phyloP scores from a whole-genome alignment of 2,329 filamentous ascomycete species.

The Fusarium sambucinum region DNA sequence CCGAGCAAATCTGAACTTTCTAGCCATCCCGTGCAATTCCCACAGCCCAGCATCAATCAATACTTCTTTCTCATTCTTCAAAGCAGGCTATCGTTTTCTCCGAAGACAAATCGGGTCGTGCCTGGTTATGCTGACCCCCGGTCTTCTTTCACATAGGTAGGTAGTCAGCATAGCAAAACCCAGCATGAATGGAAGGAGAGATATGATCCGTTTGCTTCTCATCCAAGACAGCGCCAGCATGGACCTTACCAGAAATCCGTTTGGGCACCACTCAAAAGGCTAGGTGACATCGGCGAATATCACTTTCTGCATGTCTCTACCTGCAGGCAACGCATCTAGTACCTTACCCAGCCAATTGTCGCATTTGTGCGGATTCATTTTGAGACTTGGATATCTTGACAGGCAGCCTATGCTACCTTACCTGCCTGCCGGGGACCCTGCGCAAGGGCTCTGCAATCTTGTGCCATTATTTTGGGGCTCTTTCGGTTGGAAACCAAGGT shows the following conservation, averaged over 20 bases:
- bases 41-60: slow-evolving; percentile 4
- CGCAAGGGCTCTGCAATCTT: slow-evolving; percentile 11
- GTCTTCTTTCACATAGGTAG: background rate
- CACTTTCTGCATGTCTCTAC: slow-evolving; percentile 25
- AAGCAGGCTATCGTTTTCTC: background rate
- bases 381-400: slow-evolving; percentile 9
- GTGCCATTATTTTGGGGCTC: slow-evolving; percentile 5
- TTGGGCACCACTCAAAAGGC: background rate
- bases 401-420: slow-evolving; percentile 11
- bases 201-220: background rate
- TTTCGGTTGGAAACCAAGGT: background rate
- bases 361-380: slow-evolving; percentile 1
- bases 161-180: background rate
- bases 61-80: background rate
- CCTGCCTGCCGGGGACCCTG: slow-evolving; percentile 15
- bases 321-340: slow-evolving; percentile 3
- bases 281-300: slow-evolving; percentile 13
- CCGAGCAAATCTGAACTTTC: slow-evolving; percentile 36
- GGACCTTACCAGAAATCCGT: slow-evolving; percentile 22
- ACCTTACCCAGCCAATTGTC: slow-evolving; percentile 10
- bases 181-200: background rate
- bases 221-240: slow-evolving; percentile 20
- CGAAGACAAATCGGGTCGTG: background rate
- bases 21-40: slow-evolving; percentile 29
- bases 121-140: background rate